Base-by-base conservation (phyloP, 2,329 filamentous ascomycete species). In the Daldinia eschscholtzii region DNA sequence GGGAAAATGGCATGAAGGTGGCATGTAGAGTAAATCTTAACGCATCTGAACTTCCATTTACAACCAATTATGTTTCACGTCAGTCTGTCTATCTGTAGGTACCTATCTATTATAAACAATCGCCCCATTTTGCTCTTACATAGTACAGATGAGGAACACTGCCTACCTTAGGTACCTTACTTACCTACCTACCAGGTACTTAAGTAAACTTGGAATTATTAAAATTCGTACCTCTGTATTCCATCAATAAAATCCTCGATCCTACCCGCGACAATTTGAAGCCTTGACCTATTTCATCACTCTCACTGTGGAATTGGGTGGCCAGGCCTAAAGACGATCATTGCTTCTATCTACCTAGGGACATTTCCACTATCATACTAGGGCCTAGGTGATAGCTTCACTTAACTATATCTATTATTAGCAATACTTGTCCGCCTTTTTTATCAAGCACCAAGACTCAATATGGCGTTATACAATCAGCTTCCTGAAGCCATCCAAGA, bases 391-490 rank as follows among this genome's bases (percentile, higher is more conserved):
- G 10, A 35, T 5, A 13, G 10, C 15, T 15, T 50, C 6, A n/a
- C 46, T 52, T 52, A 33, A 15, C 41, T 42, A 42, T 9, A 35
- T 26, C 46, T 33, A 18, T 52, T 52, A 52, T 5, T 15, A 52
- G 46, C 10, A 13, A 33, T 52, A 52, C 15, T 15, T 30, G 18
- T 33, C 46, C 33, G 10, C 13, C 12, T 15, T 13, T 61, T 42
- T 26, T 53, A 50, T n/a, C 23, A 52, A 52, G 18, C 13, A 13
- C 4, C 46, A 33, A n/a, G 12, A 13, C 7, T 59, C 37, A 66
- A 20, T 35, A 72, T 72, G 68, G 60, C 60, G 4, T 18, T 72
- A 10, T 72, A 70, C 50, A 65, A 60, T 3, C 46, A 50, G 6
- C 63, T 72, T 26, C 68, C 70, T 4, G 53, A 62, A 10, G 50